phyloP scores from a whole-genome alignment of 2,329 filamentous ascomycete species.

The Fusarium tricinctum region DNA sequence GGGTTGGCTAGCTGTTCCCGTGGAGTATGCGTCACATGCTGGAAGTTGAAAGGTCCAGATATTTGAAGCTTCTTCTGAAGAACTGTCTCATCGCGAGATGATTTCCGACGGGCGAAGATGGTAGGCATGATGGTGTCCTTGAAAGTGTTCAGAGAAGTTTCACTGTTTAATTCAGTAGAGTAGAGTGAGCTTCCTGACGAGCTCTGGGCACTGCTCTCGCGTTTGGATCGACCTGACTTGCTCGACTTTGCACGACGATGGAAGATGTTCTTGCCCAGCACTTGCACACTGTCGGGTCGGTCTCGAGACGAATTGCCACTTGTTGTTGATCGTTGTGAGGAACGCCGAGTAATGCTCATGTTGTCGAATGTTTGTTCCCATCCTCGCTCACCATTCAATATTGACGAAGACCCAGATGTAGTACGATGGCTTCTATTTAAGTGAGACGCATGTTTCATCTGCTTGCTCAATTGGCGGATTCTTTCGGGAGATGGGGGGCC shows the following conservation, averaged over 20 bases:
- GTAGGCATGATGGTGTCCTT: constrained; percentile 65
- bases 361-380: constrained; percentile 67
- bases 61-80: constrained; percentile 64
- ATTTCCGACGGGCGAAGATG: constrained; percentile 66
- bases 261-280: constrained; percentile 72
- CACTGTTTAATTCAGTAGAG: constrained; percentile 59
- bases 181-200: constrained; percentile 65
- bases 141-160: constrained; percentile 51
- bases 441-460: constrained; percentile 69
- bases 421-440: constrained; percentile 54
- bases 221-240: constrained; percentile 55
- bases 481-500: constrained; percentile 72
- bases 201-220: constrained; percentile 64
- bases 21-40: constrained; percentile 72
- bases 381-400: constrained; percentile 60
- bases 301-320: constrained; percentile 68
- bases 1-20: constrained; percentile 62
- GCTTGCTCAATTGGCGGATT: constrained; percentile 70
- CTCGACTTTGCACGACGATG: constrained; percentile 65
- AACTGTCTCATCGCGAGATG: constrained; percentile 53
- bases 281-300: constrained; percentile 70
- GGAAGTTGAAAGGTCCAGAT: constrained; percentile 76
- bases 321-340: constrained; percentile 68
- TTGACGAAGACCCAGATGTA: constrained; percentile 68
- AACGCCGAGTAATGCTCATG: constrained; percentile 66